These are phyloP conservation scores for Didymella keratinophila DNA, from an alignment of 2,329 filamentous ascomycete species.

Conservation along the genomic window DNA sequence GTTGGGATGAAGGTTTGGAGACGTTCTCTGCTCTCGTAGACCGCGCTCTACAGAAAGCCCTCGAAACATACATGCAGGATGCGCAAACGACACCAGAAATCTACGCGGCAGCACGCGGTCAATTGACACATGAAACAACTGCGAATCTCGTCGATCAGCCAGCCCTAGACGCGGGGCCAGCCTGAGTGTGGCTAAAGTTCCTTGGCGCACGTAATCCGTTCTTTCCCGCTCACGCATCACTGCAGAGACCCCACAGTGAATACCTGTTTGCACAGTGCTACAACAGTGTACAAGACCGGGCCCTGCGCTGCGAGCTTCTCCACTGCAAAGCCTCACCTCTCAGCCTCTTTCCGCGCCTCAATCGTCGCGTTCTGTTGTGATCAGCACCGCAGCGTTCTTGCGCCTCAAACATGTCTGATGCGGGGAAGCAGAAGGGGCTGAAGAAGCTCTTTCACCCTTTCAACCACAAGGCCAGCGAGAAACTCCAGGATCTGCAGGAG, in stretches of 20 bases:
- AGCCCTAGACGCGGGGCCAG: conserved; percentile 9
- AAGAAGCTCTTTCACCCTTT: conserved; percentile 52
- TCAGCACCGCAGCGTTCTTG: conserved; percentile 15
- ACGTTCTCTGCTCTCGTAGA: not conserved
- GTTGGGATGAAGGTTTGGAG: not conserved
- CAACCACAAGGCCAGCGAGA: conserved; percentile 38
- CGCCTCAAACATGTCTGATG: conserved; percentile 33
- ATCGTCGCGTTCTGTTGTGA: conserved; percentile 19
- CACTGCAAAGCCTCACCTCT: conserved; percentile 28
- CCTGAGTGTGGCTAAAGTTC: conserved; percentile 13
- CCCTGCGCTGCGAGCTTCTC: conserved; percentile 23
- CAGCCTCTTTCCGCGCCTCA: conserved; percentile 32
- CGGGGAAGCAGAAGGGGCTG: conserved; percentile 41
- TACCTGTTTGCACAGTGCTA: conserved; percentile 34
- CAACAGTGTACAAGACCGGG: conserved; percentile 32
- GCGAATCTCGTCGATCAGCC: not conserved
- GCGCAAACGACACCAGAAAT: not conserved
- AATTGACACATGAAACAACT: conserved; percentile 7
- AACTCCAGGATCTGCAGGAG: conserved; percentile 48
- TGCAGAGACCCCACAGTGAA: conserved; percentile 26
- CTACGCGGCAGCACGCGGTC: not conserved
- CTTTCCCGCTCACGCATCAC: conserved; percentile 17
- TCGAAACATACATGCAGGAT: not conserved
- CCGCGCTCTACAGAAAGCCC: not conserved
- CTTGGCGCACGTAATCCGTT: conserved; percentile 26